Conservation (phyloP, 768 basidiomycete genomes). For the Mycena galopus region DNA sequence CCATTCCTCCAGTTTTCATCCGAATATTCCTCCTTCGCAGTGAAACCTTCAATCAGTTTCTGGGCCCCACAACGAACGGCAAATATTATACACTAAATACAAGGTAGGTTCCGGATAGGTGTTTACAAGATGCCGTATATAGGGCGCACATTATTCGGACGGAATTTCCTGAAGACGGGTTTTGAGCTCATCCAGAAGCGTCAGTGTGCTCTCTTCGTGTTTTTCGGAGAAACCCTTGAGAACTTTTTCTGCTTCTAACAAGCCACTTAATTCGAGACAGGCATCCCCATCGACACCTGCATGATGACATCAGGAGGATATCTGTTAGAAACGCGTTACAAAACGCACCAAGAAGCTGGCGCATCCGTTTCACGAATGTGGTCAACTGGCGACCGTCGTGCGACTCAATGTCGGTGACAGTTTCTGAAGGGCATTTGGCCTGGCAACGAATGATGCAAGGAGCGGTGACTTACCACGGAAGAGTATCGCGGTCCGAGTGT, state of each 20-base stretch:
- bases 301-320: neutral
- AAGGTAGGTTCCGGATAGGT: neutral
- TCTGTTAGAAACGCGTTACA: neutral
- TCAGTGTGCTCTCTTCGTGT: conserved; percentile 3
- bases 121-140: neutral
- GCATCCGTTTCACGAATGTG: neutral
- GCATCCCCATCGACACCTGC: neutral
- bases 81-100: neutral
- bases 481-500: neutral
- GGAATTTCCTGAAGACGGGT: conserved; percentile 1
- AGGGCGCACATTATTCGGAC: neutral
- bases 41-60: too few relatives aligned
- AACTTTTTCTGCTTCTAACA: conserved; percentile 3
- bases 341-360: conserved; percentile 7
- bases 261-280: neutral
- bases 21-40: too few relatives aligned
- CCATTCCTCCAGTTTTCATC: too few relatives aligned
- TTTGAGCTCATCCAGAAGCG: conserved; percentile 10
- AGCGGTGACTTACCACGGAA: neutral
- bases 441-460: neutral
- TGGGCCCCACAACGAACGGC: neutral
- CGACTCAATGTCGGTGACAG: neutral
- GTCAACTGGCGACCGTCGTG: neutral
- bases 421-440: neutral
- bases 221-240: neutral